Evolutionary conservation across 768 basidiomycete genomes (phyloP).

Genomic region (Gloeophyllum trabeum): DNA sequence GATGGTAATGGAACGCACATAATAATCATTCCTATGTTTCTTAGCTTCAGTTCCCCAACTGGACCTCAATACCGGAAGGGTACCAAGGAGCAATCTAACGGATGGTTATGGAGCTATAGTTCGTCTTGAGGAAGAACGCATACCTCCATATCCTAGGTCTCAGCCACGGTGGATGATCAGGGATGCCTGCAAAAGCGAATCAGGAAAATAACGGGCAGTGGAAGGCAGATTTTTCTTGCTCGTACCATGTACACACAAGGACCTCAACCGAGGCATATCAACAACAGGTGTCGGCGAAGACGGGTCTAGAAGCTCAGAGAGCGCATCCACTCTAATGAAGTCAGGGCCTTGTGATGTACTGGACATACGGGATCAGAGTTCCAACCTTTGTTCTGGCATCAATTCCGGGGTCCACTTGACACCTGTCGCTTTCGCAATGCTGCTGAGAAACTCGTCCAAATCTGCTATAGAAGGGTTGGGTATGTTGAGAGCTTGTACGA

Average conservation of each 20-base stretch:
- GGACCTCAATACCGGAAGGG: slow-evolving; percentile 43
- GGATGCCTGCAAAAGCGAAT: slow-evolving; percentile 37
- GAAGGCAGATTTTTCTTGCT: slow-evolving; percentile 5
- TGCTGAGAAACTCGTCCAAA: slow-evolving; percentile 43
- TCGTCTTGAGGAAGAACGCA: slow-evolving; percentile 12
- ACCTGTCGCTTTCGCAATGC: slow-evolving; percentile 39
- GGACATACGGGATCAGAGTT: background rate
- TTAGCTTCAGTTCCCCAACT: slow-evolving; percentile 45
- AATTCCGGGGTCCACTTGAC: slow-evolving; percentile 55
- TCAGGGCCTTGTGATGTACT: slow-evolving; percentile 3
- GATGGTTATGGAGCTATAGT: slow-evolving; percentile 1
- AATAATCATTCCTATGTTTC: slow-evolving; percentile 61
- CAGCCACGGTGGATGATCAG: slow-evolving; percentile 65
- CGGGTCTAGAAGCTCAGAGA: slow-evolving; percentile 54
- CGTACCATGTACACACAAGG: slow-evolving; percentile 52
- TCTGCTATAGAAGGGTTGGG: slow-evolving; percentile 43
- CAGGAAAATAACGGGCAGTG: slow-evolving; percentile 1
- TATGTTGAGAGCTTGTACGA: slow-evolving; percentile 38
- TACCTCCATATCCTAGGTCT: slow-evolving; percentile 74
- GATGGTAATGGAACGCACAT: slow-evolving; percentile 32
- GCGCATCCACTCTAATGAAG: slow-evolving; percentile 32
- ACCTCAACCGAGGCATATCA: slow-evolving; percentile 43
- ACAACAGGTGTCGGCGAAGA: slow-evolving; percentile 31
- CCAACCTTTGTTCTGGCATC: slow-evolving; percentile 52
- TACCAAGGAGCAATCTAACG: slow-evolving; percentile 49